phyloP scores from a whole-genome alignment of 345 rosid genomes.

The rapeseed (Brassica napus) region Da-Ae NC_063434.1:708001-708500 shows the following conservation, averaged over 20 bases:
- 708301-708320: constrained; percentile 54
- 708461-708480: constrained; percentile 58
- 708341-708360: constrained; percentile 53
- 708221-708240: not conserved
- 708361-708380: constrained; percentile 58
- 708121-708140: constrained; percentile 51
- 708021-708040: constrained; percentile 1
- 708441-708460: constrained; percentile 51
- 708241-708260: not conserved
- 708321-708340: constrained; percentile 52
- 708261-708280: not conserved
- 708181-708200: constrained; percentile 54
- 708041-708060: not conserved
- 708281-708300: constrained; percentile 41
- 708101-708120: constrained; percentile 44
- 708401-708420: constrained; percentile 54
- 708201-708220: constrained; percentile 44
- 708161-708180: constrained; percentile 54
- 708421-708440: constrained; percentile 59
- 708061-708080: not conserved
- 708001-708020: constrained; percentile 13
- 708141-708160: constrained; percentile 58
- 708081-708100: constrained; percentile 4
- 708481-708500: constrained; percentile 57
- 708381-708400: constrained; percentile 56